phyloP scores from a whole-genome alignment of 306 rosid genomes.

The Prinsepia uniflora region DNA sequence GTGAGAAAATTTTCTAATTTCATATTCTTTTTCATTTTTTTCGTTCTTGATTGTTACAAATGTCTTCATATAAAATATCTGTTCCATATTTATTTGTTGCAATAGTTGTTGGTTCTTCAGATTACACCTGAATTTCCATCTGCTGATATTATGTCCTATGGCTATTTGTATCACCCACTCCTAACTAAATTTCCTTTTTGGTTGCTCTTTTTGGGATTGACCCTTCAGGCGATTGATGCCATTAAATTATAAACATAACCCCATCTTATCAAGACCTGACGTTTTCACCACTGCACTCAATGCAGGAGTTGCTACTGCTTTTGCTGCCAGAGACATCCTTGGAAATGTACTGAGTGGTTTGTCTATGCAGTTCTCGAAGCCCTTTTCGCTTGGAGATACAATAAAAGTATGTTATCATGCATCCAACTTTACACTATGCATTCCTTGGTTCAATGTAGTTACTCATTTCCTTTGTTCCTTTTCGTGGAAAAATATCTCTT shows the following conservation, averaged over 20 bases:
- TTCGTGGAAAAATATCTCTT: neutral
- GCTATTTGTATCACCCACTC: conserved; percentile 1
- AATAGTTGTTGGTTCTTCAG: neutral
- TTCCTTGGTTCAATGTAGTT: neutral
- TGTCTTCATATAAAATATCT: neutral
- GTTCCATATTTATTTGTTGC: neutral
- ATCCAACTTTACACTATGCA: neutral
- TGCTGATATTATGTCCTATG: neutral
- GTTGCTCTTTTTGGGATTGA: conserved; percentile 2
- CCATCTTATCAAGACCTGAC: neutral
- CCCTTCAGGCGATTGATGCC: neutral
- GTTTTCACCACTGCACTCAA: conserved; percentile 18
- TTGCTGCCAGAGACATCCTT: conserved; percentile 80
- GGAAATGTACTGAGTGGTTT: conserved; percentile 87
- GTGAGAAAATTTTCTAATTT: conserved; percentile 30
- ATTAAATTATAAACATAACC: neutral
- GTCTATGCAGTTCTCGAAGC: conserved; percentile 82
- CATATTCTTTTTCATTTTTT: neutral
- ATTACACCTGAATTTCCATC: neutral
- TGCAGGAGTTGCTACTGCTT: conserved; percentile 93
- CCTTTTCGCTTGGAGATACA: conserved; percentile 92
- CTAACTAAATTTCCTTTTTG: neutral
- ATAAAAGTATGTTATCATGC: conserved; percentile 55
- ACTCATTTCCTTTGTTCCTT: neutral
- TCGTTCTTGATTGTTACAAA: neutral